Evolutionary conservation across 2,329 filamentous ascomycete species (phyloP).

Genomic region (Aspergillus clavatus): DNA sequence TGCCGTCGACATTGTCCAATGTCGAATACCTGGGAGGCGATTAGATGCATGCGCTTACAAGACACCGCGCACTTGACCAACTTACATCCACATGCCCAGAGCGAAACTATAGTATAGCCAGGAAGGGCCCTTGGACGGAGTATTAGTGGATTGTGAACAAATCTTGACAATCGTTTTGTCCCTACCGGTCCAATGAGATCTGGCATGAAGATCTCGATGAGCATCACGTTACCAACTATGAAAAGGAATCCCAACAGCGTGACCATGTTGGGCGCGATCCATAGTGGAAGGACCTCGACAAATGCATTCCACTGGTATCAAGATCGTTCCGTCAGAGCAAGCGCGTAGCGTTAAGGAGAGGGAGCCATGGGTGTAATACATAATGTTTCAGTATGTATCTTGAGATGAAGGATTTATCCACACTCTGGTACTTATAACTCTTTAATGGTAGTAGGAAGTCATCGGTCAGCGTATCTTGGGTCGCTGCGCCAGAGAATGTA

Average conservation of each 20-base stretch:
- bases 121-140: slow-evolving; percentile 60
- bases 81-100: slow-evolving; percentile 86
- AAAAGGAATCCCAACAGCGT: slow-evolving; percentile 93
- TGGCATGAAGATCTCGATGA: slow-evolving; percentile 75
- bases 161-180: slow-evolving; percentile 6
- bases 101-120: slow-evolving; percentile 98
- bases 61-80: not conserved
- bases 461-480: slow-evolving; percentile 66
- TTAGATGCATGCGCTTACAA: slow-evolving; percentile 13
- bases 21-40: slow-evolving; percentile 64
- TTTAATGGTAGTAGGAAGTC: slow-evolving; percentile 88
- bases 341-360: not conserved
- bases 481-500: slow-evolving; percentile 22
- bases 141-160: slow-evolving; percentile 10
- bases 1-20: slow-evolving; percentile 98
- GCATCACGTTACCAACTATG: slow-evolving; percentile 76
- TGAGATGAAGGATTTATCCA: slow-evolving; percentile 92
- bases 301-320: slow-evolving; percentile 82
- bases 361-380: slow-evolving; percentile 53
- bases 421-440: slow-evolving; percentile 93
- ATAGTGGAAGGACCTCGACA: slow-evolving; percentile 86
- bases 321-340: slow-evolving; percentile 2
- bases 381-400: slow-evolving; percentile 92
- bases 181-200: slow-evolving; percentile 84
- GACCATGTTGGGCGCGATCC: slow-evolving; percentile 97